Evolutionary conservation across 2,329 filamentous ascomycete genomes (phyloP), one percentile per base, ranked within the genome.

Genomic region (Sodiomyces alkalinus): DNA sequence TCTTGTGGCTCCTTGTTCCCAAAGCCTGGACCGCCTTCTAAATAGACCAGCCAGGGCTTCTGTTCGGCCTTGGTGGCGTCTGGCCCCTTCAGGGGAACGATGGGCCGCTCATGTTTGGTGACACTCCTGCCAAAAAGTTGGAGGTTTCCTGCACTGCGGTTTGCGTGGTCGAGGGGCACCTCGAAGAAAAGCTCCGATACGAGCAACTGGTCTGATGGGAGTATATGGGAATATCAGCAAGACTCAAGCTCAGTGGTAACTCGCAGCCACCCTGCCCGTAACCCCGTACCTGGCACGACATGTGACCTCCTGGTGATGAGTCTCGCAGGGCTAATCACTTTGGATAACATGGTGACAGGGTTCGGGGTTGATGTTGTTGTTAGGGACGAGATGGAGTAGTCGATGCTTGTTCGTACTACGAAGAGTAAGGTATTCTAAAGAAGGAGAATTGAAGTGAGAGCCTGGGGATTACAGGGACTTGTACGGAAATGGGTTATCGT

Each of bases 1-100:
- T 80, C 68, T 46, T 92, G 77, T 2, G 87, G 86, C 27, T 76
- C 61, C 5, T 67, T 61, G 45, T 81, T 86, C 35, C 78, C 74
- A 44, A 79, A 74, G 3, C 86, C 86, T 0, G 86, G 87, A 0
- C 87, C 87, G 37, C 87, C 87, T 55, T 92, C 78, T 10, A 92
- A 65, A 47, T 77, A 93, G 36, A 86, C 63, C 30, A 76, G 56
- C 53, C 64, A 74, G 7, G 69, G 70, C 40, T 63, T 66, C 30
- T 56, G 47, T 10, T 47, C 39, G 11, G 35, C 33, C 17, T 52
- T 49, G 19, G 47, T 52, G 14, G 55, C 42, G 4, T 46, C 43
- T 10, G 44, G 39, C 6, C 50, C 41, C n/a, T 52, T 49, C 3
- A 50, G 44, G 18, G 61, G 52, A 22, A 62, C 64, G 31, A 76